Evolutionary conservation across 1,139 yeast genomes (phyloP).

Genomic region (Yamadazyma trypodendri): DNA sequence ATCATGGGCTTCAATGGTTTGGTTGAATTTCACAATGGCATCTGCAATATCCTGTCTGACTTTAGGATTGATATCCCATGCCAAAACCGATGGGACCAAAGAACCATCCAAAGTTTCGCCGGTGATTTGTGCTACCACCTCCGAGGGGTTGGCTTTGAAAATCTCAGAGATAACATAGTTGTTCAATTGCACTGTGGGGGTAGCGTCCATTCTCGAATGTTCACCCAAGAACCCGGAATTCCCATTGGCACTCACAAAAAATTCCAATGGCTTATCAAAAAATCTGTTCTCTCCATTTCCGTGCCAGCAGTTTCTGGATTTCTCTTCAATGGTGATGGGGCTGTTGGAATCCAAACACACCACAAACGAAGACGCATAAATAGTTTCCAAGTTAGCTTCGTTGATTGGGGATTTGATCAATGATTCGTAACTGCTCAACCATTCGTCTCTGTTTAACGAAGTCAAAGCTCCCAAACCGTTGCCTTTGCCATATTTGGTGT

Average conservation of each 20-base stretch:
- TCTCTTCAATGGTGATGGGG: constrained; percentile 82
- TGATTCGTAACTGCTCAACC: constrained; percentile 62
- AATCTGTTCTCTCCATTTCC: constrained; percentile 90
- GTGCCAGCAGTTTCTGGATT: constrained; percentile 89
- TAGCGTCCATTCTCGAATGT: constrained; percentile 98
- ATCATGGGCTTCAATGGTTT: constrained; percentile 54
- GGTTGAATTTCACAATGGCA: constrained; percentile 57
- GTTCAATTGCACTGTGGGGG: constrained; percentile 89
- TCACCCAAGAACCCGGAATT: constrained; percentile 93
- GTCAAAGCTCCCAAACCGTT: constrained; percentile 77
- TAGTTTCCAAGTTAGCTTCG: constrained; percentile 58
- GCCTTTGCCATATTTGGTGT: constrained; percentile 41
- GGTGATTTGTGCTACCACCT: constrained; percentile 28
- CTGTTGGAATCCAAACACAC: constrained; percentile 71
- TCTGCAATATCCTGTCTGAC: constrained; percentile 51
- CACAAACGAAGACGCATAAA: constrained; percentile 78
- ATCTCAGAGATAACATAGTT: constrained; percentile 67
- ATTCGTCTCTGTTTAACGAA: constrained; percentile 82
- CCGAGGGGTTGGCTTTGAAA: constrained; percentile 41
- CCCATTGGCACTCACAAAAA: constrained; percentile 79
- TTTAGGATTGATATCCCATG: constrained; percentile 51
- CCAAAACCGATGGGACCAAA: constrained; percentile 24
- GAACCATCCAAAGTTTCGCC: constrained; percentile 13
- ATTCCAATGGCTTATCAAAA: constrained; percentile 90
- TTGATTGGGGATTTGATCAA: constrained; percentile 59